These are phyloP conservation scores for Psilocybe tampanensis DNA, from an alignment of 768 basidiomycete genomes.

Conservation along the genomic window DNA sequence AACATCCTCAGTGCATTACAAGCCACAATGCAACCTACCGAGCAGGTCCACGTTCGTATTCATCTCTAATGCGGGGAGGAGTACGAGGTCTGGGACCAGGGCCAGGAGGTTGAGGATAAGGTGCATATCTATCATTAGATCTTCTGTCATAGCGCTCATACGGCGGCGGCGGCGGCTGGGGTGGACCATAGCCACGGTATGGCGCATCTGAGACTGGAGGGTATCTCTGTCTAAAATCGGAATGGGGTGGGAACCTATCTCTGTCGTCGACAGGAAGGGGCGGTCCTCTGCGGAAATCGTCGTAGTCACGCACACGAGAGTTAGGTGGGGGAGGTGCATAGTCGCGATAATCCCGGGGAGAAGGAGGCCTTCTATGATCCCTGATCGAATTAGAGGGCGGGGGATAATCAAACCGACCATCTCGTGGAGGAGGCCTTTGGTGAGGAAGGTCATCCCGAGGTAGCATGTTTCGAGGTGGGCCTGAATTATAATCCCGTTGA, in stretches of 20 bases:
- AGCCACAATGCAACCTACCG: constrained; percentile 43
- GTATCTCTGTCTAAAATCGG: constrained; percentile 63
- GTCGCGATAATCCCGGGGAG: constrained; percentile 71
- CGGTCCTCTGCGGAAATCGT: constrained; percentile 64
- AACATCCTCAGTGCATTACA: background rate
- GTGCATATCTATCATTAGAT: constrained; percentile 50
- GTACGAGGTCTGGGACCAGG: constrained; percentile 52
- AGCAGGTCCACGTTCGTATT: constrained; percentile 59
- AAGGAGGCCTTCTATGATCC: constrained; percentile 63
- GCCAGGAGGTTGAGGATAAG: constrained; percentile 48
- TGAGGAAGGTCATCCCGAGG: constrained; percentile 60
- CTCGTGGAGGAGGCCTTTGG: constrained; percentile 50
- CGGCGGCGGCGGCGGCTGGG: constrained; percentile 49
- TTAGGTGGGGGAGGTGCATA: constrained; percentile 51
- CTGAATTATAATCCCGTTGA: constrained; percentile 61
- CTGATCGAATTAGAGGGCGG: constrained; percentile 42
- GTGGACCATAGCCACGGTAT: constrained; percentile 53
- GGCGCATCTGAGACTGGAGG: constrained; percentile 53
- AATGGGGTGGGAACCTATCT: constrained; percentile 55
- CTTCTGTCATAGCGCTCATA: constrained; percentile 69
- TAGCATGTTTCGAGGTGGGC: constrained; percentile 42
- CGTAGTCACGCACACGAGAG: constrained; percentile 64
- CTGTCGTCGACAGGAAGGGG: constrained; percentile 41
- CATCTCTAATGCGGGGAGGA: constrained; percentile 62
- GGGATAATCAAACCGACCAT: constrained; percentile 65